Conservation (phyloP, 805 yeast species). For the Wickerhamiella vanderwaltii region DNA sequence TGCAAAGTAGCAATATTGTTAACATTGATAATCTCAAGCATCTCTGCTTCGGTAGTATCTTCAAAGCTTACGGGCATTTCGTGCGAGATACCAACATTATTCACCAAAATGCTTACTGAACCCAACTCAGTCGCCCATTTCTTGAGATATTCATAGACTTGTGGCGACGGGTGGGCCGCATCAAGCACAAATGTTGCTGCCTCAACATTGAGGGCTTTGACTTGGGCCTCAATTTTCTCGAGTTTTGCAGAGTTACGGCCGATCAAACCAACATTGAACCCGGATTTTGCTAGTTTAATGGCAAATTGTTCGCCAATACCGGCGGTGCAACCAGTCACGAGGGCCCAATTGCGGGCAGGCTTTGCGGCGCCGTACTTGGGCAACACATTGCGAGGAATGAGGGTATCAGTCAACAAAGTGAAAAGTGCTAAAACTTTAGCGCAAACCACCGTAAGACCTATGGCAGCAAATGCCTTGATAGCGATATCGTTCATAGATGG, state of each 20-base stretch:
- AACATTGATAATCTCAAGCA: constrained; percentile 69
- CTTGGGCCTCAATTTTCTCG: constrained; percentile 49
- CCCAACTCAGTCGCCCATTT: constrained; percentile 33
- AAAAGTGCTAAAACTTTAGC: constrained; percentile 11
- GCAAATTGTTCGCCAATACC: constrained; percentile 95
- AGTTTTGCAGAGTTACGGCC: constrained; percentile 77
- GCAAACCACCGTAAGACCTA: constrained; percentile 12
- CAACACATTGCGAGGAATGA: constrained; percentile 13
- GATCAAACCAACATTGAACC: constrained; percentile 71
- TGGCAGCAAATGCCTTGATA: constrained; percentile 2
- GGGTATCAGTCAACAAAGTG: constrained; percentile 14
- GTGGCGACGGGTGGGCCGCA: constrained; percentile 49
- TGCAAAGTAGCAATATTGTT: constrained; percentile 76
- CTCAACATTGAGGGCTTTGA: constrained; percentile 41
- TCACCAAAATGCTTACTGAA: constrained; percentile 59
- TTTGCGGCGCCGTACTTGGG: constrained; percentile 29
- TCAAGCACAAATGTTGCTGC: constrained; percentile 68
- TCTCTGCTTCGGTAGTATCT: constrained; percentile 64
- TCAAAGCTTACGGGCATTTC: constrained; percentile 87
- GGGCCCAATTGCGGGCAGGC: constrained; percentile 55
- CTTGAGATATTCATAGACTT: constrained; percentile 43
- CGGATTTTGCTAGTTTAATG: constrained; percentile 68
- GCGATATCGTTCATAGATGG: constrained; percentile 2
- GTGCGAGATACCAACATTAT: constrained; percentile 93
- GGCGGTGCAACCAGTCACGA: constrained; percentile 93